These are phyloP conservation scores for Stagonosporopsis chrysanthemi DNA, from an alignment of 2,329 filamentous ascomycete genomes.

Conservation along the genomic window DNA sequence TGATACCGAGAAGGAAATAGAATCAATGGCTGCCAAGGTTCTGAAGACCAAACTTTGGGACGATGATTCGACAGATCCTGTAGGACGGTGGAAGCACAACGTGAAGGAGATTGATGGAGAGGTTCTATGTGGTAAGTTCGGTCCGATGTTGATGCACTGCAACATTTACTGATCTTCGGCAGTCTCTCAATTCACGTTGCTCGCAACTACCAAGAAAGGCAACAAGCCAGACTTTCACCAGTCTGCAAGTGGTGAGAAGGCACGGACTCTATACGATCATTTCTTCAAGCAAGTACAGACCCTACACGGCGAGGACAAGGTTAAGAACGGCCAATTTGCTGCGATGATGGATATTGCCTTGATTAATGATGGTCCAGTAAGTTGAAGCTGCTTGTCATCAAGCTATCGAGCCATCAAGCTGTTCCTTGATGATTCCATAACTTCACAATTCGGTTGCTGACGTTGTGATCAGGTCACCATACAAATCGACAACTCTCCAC, in stretches of 20 bases:
- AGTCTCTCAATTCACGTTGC: constrained; percentile 97
- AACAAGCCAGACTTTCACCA: constrained; percentile 95
- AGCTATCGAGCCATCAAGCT: constrained; percentile 61
- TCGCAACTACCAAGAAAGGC: constrained; percentile 93
- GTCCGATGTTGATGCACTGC: too few relatives aligned
- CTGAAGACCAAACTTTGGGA: constrained; percentile 93
- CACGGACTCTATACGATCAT: constrained; percentile 80
- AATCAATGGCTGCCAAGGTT: constrained; percentile 83
- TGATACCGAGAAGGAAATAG: constrained; percentile 87
- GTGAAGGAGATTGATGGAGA: constrained; percentile 90
- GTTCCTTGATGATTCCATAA: neutral
- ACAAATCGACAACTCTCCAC: constrained; percentile 57
- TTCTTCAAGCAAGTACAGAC: constrained; percentile 81
- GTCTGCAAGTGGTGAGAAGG: constrained; percentile 79
- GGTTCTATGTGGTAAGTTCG: constrained; percentile 81
- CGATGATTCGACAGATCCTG: constrained; percentile 69
- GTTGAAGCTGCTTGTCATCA: constrained; percentile 65
- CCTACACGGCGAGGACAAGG: constrained; percentile 74
- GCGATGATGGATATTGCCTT: constrained; percentile 98
- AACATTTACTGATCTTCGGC: constrained; percentile 9
- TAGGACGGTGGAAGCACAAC: constrained; percentile 80
- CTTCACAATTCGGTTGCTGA: constrained; percentile 5
- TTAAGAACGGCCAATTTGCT: constrained; percentile 96
- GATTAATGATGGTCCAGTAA: constrained; percentile 82
- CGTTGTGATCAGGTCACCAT: constrained; percentile 54